phyloP scores from a whole-genome alignment of 108 stramenopile species.

The Cyclostephanos tholiformis region DNA sequence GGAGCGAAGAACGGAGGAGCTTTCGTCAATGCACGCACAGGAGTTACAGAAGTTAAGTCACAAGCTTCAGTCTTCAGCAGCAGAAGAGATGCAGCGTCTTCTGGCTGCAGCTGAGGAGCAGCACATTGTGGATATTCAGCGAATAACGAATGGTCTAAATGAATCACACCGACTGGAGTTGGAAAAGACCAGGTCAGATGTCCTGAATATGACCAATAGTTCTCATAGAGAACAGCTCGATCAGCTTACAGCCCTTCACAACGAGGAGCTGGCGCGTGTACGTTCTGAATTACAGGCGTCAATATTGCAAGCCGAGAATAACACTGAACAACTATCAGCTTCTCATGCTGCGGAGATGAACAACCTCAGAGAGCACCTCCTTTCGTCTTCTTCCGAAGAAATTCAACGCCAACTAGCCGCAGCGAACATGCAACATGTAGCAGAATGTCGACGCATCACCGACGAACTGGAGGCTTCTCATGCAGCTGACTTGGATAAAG shows the following conservation, averaged over 20 bases:
- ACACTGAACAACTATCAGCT: neutral
- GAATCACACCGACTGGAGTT: constrained; percentile 24
- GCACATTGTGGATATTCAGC: constrained; percentile 5
- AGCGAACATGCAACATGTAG: constrained; percentile 12
- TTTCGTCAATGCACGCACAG: neutral
- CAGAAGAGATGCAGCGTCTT: constrained; percentile 10
- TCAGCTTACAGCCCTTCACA: constrained; percentile 24
- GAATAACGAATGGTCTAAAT: constrained; percentile 14
- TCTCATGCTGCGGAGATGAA: constrained; percentile 27
- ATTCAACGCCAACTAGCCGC: constrained; percentile 7
- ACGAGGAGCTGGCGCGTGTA: constrained; percentile 27
- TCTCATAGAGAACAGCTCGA: constrained; percentile 39
- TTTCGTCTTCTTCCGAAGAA: constrained; percentile 22
- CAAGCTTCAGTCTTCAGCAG: constrained; percentile 25
- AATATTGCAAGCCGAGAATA: constrained; percentile 18
- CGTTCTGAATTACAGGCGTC: constrained; percentile 23
- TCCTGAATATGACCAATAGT: constrained; percentile 14
- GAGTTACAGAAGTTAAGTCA: constrained; percentile 32
- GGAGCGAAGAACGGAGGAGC: constrained; percentile 4
- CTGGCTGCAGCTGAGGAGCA: constrained; percentile 3
- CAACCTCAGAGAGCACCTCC: constrained; percentile 20
- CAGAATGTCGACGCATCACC: constrained; percentile 9
- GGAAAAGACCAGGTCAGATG: constrained; percentile 22
- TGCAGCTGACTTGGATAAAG: constrained; percentile 26
- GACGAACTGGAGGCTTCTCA: constrained; percentile 21